Percentiles rank a stretch among this genome's conserved stretches.
Evolutionary conservation across 139 green algal species (phyloP).

Genomic region (Micractinium conductrix): DNA sequence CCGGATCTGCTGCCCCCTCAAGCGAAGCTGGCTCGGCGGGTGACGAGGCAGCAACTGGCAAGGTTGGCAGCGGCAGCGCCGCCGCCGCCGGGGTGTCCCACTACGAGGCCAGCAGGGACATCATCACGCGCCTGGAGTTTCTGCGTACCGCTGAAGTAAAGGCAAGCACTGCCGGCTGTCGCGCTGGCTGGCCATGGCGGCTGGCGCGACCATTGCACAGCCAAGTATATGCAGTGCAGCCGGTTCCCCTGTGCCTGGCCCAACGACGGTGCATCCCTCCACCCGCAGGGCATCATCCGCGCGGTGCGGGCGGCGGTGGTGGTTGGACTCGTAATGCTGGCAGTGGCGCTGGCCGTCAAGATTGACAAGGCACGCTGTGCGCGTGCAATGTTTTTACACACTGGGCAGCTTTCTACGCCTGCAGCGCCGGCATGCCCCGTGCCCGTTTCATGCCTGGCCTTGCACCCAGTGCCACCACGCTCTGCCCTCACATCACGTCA

Average conservation of each 20-base stretch:
- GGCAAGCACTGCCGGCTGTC: neutral
- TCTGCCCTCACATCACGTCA: too few species aligned
- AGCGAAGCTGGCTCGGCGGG: neutral
- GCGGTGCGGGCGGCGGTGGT: slow-evolving; percentile 1
- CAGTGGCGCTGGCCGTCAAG: neutral
- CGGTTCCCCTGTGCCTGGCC: neutral
- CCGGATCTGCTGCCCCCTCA: neutral
- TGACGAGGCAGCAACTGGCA: too few species aligned
- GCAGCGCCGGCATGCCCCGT: too few species aligned
- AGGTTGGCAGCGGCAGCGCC: neutral
- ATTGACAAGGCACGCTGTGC: slow-evolving; percentile 12
- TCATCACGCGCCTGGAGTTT: slow-evolving; percentile 33
- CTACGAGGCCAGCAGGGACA: slow-evolving; percentile 22
- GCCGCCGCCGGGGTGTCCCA: neutral
- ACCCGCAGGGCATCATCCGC: slow-evolving; percentile 12
- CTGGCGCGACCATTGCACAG: neutral
- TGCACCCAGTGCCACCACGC: too few species aligned
- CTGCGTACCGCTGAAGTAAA: slow-evolving; percentile 13
- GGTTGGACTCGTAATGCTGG: slow-evolving; percentile 21
- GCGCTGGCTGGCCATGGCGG: neutral
- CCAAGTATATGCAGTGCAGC: neutral
- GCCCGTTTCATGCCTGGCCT: too few species aligned
- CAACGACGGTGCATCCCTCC: neutral
- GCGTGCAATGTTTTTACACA: neutral
- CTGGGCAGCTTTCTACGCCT: too few species aligned